These are phyloP conservation scores for Boletus bicolor DNA, from an alignment of 768 basidiomycete genomes.

Conservation along the genomic window DNA sequence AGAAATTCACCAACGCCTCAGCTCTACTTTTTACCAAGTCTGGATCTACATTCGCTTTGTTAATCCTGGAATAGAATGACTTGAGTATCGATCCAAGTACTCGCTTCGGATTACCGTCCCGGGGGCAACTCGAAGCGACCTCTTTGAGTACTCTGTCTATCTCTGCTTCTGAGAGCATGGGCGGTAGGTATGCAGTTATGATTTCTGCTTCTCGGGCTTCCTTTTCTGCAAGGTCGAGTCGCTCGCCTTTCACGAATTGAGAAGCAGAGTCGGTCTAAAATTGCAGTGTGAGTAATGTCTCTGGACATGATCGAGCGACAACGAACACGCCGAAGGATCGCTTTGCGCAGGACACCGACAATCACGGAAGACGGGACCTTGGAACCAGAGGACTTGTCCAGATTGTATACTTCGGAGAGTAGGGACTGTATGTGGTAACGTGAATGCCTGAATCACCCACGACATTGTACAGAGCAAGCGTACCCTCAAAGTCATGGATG, in stretches of 20 bases:
- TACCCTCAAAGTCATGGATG: conserved; percentile 59
- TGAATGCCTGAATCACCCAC: neutral
- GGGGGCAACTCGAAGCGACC: conserved; percentile 32
- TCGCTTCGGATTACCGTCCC: conserved; percentile 19
- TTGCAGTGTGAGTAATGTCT: conserved; percentile 6
- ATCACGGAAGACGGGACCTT: conserved; percentile 48
- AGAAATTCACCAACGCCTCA: conserved; percentile 34
- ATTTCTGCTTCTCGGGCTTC: conserved; percentile 57
- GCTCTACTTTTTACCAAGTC: conserved; percentile 54
- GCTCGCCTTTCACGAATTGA: conserved; percentile 54
- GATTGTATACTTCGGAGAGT: conserved; percentile 63
- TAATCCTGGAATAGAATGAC: conserved; percentile 58
- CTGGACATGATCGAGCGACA: neutral
- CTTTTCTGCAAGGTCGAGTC: conserved; percentile 62
- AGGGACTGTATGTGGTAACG: conserved; percentile 45
- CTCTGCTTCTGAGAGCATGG: conserved; percentile 52
- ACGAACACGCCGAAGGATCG: conserved; percentile 56
- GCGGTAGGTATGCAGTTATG: conserved; percentile 55
- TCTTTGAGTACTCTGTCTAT: conserved; percentile 51
- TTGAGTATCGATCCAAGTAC: conserved; percentile 53
- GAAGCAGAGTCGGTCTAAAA: conserved; percentile 55
- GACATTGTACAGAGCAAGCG: conserved; percentile 17
- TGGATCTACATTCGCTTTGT: conserved; percentile 56
- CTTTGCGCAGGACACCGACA: conserved; percentile 54
- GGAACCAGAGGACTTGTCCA: conserved; percentile 53